Conservation (phyloP, 768 basidiomycete genomes). For the Pilatotrama ljubarskyi region DNA sequence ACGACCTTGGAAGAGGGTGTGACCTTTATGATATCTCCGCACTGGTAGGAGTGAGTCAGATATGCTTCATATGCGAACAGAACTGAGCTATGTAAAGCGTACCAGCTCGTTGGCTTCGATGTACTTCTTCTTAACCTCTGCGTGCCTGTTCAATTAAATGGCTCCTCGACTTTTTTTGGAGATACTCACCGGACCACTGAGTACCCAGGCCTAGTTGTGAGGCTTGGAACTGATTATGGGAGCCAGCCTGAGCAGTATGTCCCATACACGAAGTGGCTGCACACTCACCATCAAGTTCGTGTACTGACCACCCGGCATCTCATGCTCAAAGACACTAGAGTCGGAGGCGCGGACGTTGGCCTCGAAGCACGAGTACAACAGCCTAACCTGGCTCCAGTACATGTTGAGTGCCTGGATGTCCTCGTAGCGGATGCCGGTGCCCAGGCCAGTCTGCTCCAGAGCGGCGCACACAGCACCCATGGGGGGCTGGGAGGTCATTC, state of each 20-base stretch:
- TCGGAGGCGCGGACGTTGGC: conserved; percentile 97
- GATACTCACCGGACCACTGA: conserved; percentile 79
- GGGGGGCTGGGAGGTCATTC: conserved; percentile 95
- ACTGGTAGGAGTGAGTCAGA: conserved; percentile 44
- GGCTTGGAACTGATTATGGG: conserved; percentile 83
- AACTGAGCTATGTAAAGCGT: conserved; percentile 30
- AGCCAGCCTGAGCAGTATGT: not conserved
- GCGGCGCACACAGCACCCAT: conserved; percentile 98
- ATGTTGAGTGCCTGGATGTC: conserved; percentile 96
- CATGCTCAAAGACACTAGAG: conserved; percentile 97
- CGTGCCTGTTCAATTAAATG: not conserved
- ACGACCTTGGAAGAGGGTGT: conserved; percentile 99
- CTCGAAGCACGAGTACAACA: conserved; percentile 96
- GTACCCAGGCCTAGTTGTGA: conserved; percentile 94
- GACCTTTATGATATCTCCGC: conserved; percentile 98
- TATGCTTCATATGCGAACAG: not conserved
- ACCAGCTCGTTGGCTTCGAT: conserved; percentile 96
- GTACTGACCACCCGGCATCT: conserved; percentile 98
- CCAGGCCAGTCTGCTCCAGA: conserved; percentile 89
- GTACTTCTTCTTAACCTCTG: conserved; percentile 97
- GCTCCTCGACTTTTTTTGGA: not conserved
- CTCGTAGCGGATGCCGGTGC: conserved; percentile 94
- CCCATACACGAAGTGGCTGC: conserved; percentile 13
- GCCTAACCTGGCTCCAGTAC: conserved; percentile 97
- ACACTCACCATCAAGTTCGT: conserved; percentile 86